Conservation (phyloP, 2,329 filamentous ascomycete genomes). For the Shiraia bambusicola region DNA sequence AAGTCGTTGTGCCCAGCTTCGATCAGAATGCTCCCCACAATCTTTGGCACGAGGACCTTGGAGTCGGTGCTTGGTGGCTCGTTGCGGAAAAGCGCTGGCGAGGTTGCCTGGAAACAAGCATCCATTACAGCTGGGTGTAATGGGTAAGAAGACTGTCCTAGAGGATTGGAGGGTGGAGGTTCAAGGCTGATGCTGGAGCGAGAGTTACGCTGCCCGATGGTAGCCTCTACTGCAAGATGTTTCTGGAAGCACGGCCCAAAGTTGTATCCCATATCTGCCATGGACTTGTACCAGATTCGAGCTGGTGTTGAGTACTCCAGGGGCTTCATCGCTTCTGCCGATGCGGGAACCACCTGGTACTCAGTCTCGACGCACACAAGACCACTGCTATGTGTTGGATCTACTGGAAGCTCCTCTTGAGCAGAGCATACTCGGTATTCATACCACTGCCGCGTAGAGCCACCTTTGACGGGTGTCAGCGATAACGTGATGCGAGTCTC, state of each 20-base stretch:
- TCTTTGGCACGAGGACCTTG: too few species aligned
- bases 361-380: too few species aligned
- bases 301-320: conserved; percentile 8
- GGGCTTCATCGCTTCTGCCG: too few species aligned
- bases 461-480: not conserved
- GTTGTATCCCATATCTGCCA: conserved; percentile 13
- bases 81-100: conserved; percentile 17
- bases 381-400: too few species aligned
- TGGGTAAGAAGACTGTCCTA: conserved; percentile 23
- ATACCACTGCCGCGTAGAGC: too few species aligned
- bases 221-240: conserved; percentile 9
- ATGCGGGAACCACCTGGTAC: too few species aligned
- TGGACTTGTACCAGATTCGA: conserved; percentile 19
- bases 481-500: not conserved
- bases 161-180: conserved; percentile 14
- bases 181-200: conserved; percentile 12
- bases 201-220: conserved; percentile 1
- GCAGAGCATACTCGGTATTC: too few species aligned
- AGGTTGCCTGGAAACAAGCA: conserved; percentile 28
- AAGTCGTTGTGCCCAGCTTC: too few species aligned
- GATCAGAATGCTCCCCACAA: too few species aligned
- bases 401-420: too few species aligned
- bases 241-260: conserved; percentile 22
- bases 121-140: conserved; percentile 35
- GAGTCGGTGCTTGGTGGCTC: too few species aligned